Percentiles rank a stretch among this genome's conserved stretches.
phyloP scores from a whole-genome alignment of 257 asterid genomes.

The Apocynum venetum region DNA sequence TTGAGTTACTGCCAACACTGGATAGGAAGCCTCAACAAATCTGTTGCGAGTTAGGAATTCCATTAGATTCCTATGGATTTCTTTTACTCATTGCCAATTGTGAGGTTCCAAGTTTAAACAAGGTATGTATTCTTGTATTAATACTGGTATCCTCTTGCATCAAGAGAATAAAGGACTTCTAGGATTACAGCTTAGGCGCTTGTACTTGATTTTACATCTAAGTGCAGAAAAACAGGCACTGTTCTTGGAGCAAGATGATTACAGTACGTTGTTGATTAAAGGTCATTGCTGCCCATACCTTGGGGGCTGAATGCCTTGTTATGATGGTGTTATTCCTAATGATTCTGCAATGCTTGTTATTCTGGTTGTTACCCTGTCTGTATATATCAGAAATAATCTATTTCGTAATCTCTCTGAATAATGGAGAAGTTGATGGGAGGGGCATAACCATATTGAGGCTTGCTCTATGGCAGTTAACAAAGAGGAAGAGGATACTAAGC shows the following conservation, averaged over 20 bases:
- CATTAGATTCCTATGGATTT: neutral
- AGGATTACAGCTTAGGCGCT: neutral
- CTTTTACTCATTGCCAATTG: neutral
- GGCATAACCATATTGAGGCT: no score
- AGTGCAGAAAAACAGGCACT: neutral
- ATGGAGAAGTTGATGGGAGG: neutral
- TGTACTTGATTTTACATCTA: neutral
- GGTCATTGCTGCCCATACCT: neutral
- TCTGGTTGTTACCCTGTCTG: neutral
- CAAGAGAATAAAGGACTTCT: neutral
- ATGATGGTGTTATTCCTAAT: neutral
- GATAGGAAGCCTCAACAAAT: neutral
- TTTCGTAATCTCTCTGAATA: neutral
- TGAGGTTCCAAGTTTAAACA: neutral
- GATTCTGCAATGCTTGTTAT: neutral
- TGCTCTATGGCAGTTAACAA: no score
- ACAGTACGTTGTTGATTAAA: neutral
- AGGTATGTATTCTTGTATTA: neutral
- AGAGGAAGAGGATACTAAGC: no score
- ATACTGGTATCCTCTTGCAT: neutral
- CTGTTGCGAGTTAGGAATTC: neutral
- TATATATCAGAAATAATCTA: neutral
- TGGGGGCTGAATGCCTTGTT: neutral
- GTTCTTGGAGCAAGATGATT: slow-evolving; percentile 2
- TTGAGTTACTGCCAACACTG: neutral